A percentile compares a stretch with the other conserved stretches of the same genome.
phyloP scores from a whole-genome alignment of 169 alveolate genomes.

The Besnoitia besnoiti region DNA sequence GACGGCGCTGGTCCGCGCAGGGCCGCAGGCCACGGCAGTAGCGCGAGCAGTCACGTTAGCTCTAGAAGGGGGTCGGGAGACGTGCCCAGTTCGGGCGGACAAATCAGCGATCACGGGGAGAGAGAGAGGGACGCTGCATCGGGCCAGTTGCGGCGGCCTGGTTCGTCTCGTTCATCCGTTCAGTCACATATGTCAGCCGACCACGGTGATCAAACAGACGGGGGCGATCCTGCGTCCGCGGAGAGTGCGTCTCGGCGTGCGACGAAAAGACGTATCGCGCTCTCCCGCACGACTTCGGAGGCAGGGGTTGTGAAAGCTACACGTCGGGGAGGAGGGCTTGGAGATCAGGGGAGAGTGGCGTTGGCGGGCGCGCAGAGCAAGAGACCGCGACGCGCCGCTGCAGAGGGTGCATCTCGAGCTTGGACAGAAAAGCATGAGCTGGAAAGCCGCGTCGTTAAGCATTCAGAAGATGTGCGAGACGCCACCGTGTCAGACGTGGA shows the following conservation, averaged over 20 bases:
- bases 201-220: neutral
- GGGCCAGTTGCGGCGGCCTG: neutral
- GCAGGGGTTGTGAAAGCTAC: neutral
- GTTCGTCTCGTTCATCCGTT: neutral
- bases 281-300: neutral
- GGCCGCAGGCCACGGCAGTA: neutral
- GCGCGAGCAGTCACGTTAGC: neutral
- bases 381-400: slow-evolving; percentile 35
- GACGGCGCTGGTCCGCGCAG: neutral
- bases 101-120: neutral
- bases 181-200: neutral
- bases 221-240: neutral
- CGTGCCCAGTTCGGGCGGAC: neutral
- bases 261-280: neutral
- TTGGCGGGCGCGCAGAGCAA: neutral
- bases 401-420: slow-evolving; percentile 17
- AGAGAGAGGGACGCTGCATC: neutral
- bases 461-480: neutral
- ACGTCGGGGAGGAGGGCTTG: neutral
- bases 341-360: neutral
- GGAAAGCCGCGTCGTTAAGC: neutral
- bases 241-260: neutral
- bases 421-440: neutral
- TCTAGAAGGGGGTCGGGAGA: neutral
- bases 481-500: neutral